Evolutionary conservation across 345 rosid genomes (phyloP), one percentile per base, ranked within the genome.

Genomic region (Eucalyptus regnans): DNA sequence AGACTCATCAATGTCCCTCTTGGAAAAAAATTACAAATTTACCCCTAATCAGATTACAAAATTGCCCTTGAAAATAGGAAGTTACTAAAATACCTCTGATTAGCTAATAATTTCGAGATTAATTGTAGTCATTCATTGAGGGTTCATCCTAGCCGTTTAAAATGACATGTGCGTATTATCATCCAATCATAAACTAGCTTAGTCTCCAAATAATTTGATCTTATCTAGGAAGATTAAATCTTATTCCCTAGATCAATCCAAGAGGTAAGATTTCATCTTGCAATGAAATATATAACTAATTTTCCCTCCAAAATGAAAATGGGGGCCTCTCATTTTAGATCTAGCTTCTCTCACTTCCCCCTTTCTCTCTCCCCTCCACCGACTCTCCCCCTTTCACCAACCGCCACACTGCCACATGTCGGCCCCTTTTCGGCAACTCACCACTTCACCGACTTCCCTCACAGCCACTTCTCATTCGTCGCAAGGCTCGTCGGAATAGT

Each of bases 1-100:
- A 22, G 0, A 56, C 62, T 25, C 29, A 22, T 25, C 6, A 9
- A 23, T 56, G 12, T 25, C 62, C 0, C 6, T 56, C 12, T 22
- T 23, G 27, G 27, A 25, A 1, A 2, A 56, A 56, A 56, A 9
- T 23, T 56, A 56, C 12, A 23, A 56, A 56, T 22, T 23, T 56
- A 23, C 3, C 29, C 62, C 62, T 52, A 56, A 29, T 23, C 0
- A 23, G 6, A 56, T 23, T 56, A 56, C 62, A 56, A 56, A 22
- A 23, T 56, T 56, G 29, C 1, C 62, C 29, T 25, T 56, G 27
- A 4, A 25, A 9, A 9, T 56, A 25, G 29, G 29, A 56, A 56
- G 29, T 56, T 23, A 56, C 29, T 25, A 56, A 56, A 56, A 56
- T 9, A 56, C 6, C 62, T 7, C 12, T 52, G 1, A 0, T 56